phyloP scores from a whole-genome alignment of 805 yeast genomes.

The Kuraishia piskuri region DNA sequence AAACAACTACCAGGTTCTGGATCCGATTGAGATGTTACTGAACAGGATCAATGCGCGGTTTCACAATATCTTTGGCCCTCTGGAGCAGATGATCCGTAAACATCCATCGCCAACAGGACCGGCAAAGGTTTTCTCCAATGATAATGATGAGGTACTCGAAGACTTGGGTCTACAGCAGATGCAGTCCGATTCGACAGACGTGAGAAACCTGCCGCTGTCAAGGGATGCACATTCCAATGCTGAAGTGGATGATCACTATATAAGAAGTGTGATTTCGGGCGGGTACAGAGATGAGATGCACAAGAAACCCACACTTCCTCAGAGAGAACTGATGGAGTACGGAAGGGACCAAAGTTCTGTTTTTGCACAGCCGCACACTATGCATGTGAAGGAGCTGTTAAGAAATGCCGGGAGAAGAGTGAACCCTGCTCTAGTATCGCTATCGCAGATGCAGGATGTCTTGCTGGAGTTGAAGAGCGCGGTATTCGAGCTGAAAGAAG shows the following conservation, averaged over 20 bases:
- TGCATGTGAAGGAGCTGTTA: background rate
- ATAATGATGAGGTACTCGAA: slow-evolving; percentile 1
- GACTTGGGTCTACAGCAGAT: background rate
- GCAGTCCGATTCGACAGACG: background rate
- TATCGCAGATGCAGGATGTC: slow-evolving; percentile 18
- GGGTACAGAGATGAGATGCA: slow-evolving; percentile 1
- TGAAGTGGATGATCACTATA: slow-evolving; percentile 2
- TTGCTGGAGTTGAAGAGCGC: slow-evolving; percentile 22
- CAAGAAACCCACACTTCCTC: background rate
- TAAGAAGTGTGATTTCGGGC: slow-evolving; percentile 1
- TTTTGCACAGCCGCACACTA: background rate
- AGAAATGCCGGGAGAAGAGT: background rate
- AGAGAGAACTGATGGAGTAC: background rate
- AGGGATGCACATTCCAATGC: background rate
- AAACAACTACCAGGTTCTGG: slow-evolving; percentile 2
- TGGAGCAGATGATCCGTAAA: slow-evolving; percentile 3
- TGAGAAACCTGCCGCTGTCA: background rate
- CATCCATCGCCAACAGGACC: background rate
- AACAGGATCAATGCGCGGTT: too few species aligned
- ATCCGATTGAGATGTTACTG: background rate
- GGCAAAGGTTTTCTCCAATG: background rate
- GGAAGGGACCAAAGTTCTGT: background rate
- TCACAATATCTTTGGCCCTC: slow-evolving; percentile 8
- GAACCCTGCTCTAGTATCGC: slow-evolving; percentile 5
- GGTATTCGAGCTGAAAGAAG: slow-evolving; percentile 25